Conservation (phyloP, 352 stramenopile species). For the Thraustochytrium striatum region DNA sequence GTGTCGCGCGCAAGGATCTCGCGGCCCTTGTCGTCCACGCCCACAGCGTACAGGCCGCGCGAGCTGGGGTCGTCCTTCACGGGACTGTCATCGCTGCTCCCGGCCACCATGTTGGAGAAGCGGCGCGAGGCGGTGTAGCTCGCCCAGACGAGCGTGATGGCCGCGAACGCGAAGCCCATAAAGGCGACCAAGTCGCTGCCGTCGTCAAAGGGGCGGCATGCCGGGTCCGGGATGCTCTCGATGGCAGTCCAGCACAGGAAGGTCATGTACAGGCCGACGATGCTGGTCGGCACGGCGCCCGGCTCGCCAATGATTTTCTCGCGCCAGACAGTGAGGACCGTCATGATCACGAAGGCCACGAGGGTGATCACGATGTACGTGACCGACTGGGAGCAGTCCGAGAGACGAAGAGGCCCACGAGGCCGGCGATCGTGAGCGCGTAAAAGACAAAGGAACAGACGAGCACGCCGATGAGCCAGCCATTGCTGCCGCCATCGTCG, state of each 20-base stretch:
- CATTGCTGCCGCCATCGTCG: conserved; percentile 5
- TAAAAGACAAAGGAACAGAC: conserved; percentile 28
- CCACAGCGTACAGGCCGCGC: conserved; percentile 13
- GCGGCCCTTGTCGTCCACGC: conserved; percentile 11
- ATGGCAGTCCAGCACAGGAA: conserved; percentile 45
- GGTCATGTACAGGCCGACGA: conserved; percentile 38
- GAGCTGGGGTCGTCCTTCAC: background rate
- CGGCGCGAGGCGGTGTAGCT: conserved; percentile 37
- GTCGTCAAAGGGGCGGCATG: conserved; percentile 41
- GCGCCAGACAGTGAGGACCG: conserved; percentile 8
- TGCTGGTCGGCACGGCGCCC: background rate
- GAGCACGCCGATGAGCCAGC: conserved; percentile 44
- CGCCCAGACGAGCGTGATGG: conserved; percentile 28
- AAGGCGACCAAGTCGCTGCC: conserved; percentile 34
- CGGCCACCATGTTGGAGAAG: conserved; percentile 31
- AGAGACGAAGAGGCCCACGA: background rate
- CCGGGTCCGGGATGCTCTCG: conserved; percentile 14
- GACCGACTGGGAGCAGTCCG: background rate
- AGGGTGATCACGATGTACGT: conserved; percentile 13
- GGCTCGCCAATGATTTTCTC: background rate
- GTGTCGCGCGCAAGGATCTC: conserved; percentile 31
- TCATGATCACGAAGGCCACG: background rate
- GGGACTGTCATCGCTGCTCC: conserved; percentile 1
- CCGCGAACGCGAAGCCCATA: conserved; percentile 7
- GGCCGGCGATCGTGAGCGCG: background rate